A percentile compares a stretch with the other conserved stretches of the same genome.
phyloP scores from a whole-genome alignment of 2,329 filamentous ascomycete species.

The Acephala macrosclerotiorum region DNA sequence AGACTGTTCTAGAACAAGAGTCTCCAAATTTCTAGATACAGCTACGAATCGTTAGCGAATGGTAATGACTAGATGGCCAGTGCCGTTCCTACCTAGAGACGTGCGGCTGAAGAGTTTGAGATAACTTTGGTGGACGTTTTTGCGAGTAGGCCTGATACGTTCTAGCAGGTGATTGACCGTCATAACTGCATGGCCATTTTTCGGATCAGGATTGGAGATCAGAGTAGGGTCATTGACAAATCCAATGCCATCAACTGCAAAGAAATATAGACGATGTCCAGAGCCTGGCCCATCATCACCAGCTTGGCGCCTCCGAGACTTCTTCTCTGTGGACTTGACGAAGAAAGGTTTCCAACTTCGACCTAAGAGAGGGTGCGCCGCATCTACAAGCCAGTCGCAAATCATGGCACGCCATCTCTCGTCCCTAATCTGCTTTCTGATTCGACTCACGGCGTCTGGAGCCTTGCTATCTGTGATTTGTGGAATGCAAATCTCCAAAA shows the following conservation, averaged over 20 bases:
- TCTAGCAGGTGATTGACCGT: conserved; percentile 53
- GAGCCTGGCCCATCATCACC: conserved; percentile 42
- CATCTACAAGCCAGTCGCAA: conserved; percentile 49
- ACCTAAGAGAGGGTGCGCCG: conserved; percentile 38
- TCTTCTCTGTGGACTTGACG: conserved; percentile 47
- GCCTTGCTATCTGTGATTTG: conserved; percentile 45
- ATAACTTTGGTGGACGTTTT: conserved; percentile 54
- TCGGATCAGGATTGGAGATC: conserved; percentile 2
- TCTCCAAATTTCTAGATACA: conserved; percentile 49
- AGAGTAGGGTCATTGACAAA: conserved; percentile 13
- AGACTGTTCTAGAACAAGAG: conserved; percentile 51
- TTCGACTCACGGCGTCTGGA: conserved; percentile 32
- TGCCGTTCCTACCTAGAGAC: conserved; percentile 52
- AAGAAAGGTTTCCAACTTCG: conserved; percentile 42
- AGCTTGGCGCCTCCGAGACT: conserved; percentile 32
- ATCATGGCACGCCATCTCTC: conserved; percentile 31
- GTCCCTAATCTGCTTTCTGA: background rate
- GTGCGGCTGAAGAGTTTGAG: conserved; percentile 67
- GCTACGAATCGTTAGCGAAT: conserved; percentile 46
- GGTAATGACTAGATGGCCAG: background rate
- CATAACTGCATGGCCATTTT: conserved; percentile 38
- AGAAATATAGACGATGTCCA: conserved; percentile 60
- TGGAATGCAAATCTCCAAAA: conserved; percentile 62
- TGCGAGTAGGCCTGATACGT: conserved; percentile 57
- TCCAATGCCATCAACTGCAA: conserved; percentile 56